These are phyloP conservation scores for Rhizopogon rudus DNA, from an alignment of 768 basidiomycete genomes.

Conservation along the genomic window DNA sequence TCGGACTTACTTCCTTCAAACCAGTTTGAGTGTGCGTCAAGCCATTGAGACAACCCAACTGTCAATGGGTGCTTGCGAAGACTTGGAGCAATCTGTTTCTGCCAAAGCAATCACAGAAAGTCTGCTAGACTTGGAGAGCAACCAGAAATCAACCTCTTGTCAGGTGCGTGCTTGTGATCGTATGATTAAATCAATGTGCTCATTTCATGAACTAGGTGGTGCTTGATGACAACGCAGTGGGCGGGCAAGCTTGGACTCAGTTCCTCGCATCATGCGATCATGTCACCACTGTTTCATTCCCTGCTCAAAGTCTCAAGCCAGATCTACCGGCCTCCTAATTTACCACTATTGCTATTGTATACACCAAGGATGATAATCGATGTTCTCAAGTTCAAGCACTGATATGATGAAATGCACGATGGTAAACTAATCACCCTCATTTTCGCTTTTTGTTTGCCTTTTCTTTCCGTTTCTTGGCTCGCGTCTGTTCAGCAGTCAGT, in stretches of 20 bases:
- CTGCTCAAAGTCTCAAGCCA: conserved; percentile 16
- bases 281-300: conserved; percentile 29
- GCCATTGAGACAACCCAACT: conserved; percentile 23
- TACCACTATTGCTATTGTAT: background rate
- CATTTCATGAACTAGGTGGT: conserved; percentile 34
- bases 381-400: background rate
- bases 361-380: background rate
- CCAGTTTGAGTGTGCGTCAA: conserved; percentile 44
- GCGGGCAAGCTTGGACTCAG: conserved; percentile 38
- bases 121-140: conserved; percentile 48
- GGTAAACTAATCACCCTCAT: conserved; percentile 12
- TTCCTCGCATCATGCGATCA: conserved; percentile 41
- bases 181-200: background rate
- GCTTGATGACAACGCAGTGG: conserved; percentile 30
- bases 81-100: conserved; percentile 1
- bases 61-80: conserved; percentile 2
- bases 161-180: conserved; percentile 36
- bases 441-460: conserved; percentile 64
- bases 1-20: conserved; percentile 41
- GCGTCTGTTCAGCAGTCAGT: conserved; percentile 44
- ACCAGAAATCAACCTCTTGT: conserved; percentile 45
- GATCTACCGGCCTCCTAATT: background rate
- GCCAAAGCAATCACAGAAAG: conserved; percentile 38
- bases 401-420: background rate
- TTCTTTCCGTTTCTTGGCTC: conserved; percentile 76